Base-by-base conservation (phyloP, 345 rosid genomes). In the Rhodamnia argentea region DNA sequence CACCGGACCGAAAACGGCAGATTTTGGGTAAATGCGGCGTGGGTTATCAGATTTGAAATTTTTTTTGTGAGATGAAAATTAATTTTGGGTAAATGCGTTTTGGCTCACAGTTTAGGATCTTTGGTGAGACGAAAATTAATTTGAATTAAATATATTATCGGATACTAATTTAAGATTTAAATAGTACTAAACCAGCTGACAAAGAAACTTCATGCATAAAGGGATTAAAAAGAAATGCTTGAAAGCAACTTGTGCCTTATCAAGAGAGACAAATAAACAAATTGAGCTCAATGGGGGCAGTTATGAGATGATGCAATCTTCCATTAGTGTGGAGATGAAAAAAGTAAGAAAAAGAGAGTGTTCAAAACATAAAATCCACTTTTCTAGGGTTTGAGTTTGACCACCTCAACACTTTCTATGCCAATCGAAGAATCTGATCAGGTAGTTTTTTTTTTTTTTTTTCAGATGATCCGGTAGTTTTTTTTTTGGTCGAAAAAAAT, bases 321-420 rank as follows among this genome's bases (percentile, higher is more conserved):
- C 26, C 78, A 70, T 37, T 37, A 44, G 47, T 37, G 44, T 70
- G 47, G 78, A 64, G 32, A 64, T 8, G 78, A 1, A 64, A 32
- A 32, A 32, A 37, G 76, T 20, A 32, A 64, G 16, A 64, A 32
- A 32, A 70, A 0, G 37, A 9, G 42, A 9, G 58, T 20, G 84
- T 82, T 27, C 53, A 26, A 18, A 50, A 52, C 32, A 82, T 50
- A 42, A 20, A 10, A 82, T 47, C 26, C 29, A 27, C 57, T 37
- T 52, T 83, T n/a, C 55, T 83, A 55, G 52, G 85, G 47, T 70
- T 70, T 15, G 78, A 32, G 64, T 83, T 55, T 83, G 85, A 83
- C 64, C 52, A 83, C 58, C 40, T 53, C 50, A 3, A 3, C 16
- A 40, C 47, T 16, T 83, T 53, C n/a, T 83, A 10, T 26, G 22